Percentiles rank a stretch among this genome's conserved stretches.
phyloP scores from a whole-genome alignment of 2,329 filamentous ascomycete species.

The Exophiala spinifera region DNA sequence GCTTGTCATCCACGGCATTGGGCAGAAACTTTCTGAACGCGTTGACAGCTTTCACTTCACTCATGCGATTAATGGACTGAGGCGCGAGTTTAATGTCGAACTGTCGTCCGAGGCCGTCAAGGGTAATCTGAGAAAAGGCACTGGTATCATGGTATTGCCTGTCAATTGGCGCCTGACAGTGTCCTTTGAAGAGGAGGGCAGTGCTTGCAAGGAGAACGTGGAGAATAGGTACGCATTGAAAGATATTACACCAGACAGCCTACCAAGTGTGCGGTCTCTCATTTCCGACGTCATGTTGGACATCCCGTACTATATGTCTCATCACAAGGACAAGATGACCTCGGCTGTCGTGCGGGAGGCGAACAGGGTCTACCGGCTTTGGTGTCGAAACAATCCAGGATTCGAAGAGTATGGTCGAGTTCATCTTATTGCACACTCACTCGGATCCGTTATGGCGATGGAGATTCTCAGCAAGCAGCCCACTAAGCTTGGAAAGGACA shows the following conservation, averaged over 20 bases:
- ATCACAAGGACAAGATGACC: constrained; percentile 94
- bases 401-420: constrained; percentile 79
- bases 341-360: constrained; percentile 83
- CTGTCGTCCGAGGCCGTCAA: constrained; percentile 71
- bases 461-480: constrained; percentile 90
- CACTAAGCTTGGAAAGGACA: constrained; percentile 57
- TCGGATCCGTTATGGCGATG: constrained; percentile 91
- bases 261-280: constrained; percentile 87
- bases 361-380: constrained; percentile 91
- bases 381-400: constrained; percentile 88
- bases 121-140: constrained; percentile 69
- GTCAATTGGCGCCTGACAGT: constrained; percentile 91
- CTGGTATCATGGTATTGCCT: constrained; percentile 89
- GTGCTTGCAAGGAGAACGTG: constrained; percentile 50
- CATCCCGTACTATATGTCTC: constrained; percentile 95
- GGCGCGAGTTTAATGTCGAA: constrained; percentile 81
- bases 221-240: constrained; percentile 67
- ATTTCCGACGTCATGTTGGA: constrained; percentile 98
- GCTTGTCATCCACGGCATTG: constrained; percentile 90
- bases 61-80: constrained; percentile 87
- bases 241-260: constrained; percentile 86
- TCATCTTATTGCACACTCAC: constrained; percentile 87
- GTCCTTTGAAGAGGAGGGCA: constrained; percentile 73
- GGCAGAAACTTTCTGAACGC: constrained; percentile 89
- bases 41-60: constrained; percentile 98